Evolutionary conservation across 164 flowering plant genomes (phyloP).

Genomic region (Hamamelis virginiana): DNA sequence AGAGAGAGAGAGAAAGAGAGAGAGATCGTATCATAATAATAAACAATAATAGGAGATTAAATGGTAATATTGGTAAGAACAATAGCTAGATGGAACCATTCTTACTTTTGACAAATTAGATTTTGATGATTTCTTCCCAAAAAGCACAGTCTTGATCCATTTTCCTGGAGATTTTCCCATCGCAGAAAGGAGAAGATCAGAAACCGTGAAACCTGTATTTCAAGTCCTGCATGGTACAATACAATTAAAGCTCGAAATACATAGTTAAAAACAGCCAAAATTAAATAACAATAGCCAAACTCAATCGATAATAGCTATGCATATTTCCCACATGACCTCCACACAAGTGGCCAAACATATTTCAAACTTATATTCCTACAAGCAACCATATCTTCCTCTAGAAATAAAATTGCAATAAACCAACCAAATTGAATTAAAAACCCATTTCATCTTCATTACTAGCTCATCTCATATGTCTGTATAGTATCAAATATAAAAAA

Average conservation of each 20-base stretch:
- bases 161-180: constrained; percentile 86
- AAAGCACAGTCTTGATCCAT: constrained; percentile 76
- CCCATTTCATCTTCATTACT: neutral
- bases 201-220: constrained; percentile 4
- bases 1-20: neutral
- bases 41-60: neutral
- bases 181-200: constrained; percentile 8
- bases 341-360: too few relatives aligned
- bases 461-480: neutral
- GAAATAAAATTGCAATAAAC: neutral
- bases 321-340: neutral
- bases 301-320: neutral
- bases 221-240: constrained; percentile 7
- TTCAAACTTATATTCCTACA: neutral
- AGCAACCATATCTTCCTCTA: neutral
- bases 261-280: neutral
- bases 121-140: constrained; percentile 71
- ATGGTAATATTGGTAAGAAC: neutral
- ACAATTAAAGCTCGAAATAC: neutral
- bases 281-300: neutral
- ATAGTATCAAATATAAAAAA: neutral
- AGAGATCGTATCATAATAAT: neutral
- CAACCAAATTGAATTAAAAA: neutral
- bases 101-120: constrained; percentile 55
- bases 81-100: constrained; percentile 18